These are phyloP conservation scores for Nakaseomyces sp. DNA, from an alignment of 1,139 yeast genomes.

Conservation along the genomic window DNA sequence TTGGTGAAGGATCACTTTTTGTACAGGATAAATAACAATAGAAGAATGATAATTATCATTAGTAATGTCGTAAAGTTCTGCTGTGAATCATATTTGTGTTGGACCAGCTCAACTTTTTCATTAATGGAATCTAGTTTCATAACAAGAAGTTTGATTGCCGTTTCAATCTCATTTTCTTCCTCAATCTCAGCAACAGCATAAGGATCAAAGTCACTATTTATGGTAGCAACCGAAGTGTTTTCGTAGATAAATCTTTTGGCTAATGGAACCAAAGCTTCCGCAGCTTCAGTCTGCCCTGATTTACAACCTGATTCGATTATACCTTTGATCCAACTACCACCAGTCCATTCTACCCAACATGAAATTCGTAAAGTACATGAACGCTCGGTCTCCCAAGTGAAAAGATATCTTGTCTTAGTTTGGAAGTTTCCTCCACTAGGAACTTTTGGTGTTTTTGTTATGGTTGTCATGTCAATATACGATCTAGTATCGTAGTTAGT, in stretches of 20 bases:
- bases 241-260: slow-evolving; percentile 1
- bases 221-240: slow-evolving; percentile 6
- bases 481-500: slow-evolving; percentile 51
- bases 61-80: neutral
- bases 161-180: slow-evolving; percentile 3
- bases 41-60: neutral
- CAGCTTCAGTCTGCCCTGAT: slow-evolving; percentile 75
- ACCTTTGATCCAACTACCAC: slow-evolving; percentile 86
- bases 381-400: slow-evolving; percentile 72
- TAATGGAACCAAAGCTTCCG: slow-evolving; percentile 11
- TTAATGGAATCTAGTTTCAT: neutral
- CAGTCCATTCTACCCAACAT: slow-evolving; percentile 76
- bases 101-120: neutral
- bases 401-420: slow-evolving; percentile 58
- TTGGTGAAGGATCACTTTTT: neutral
- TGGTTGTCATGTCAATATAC: slow-evolving; percentile 51
- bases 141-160: neutral
- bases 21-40: neutral
- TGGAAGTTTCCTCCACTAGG: slow-evolving; percentile 83
- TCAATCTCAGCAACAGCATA: slow-evolving; percentile 3
- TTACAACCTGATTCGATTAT: slow-evolving; percentile 86
- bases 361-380: slow-evolving; percentile 55
- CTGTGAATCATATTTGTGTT: neutral
- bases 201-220: slow-evolving; percentile 4
- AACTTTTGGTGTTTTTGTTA: slow-evolving; percentile 83